Evolutionary conservation across 2,329 filamentous ascomycete species (phyloP).

Genomic region (Paraphaeosphaeria minitans): DNA sequence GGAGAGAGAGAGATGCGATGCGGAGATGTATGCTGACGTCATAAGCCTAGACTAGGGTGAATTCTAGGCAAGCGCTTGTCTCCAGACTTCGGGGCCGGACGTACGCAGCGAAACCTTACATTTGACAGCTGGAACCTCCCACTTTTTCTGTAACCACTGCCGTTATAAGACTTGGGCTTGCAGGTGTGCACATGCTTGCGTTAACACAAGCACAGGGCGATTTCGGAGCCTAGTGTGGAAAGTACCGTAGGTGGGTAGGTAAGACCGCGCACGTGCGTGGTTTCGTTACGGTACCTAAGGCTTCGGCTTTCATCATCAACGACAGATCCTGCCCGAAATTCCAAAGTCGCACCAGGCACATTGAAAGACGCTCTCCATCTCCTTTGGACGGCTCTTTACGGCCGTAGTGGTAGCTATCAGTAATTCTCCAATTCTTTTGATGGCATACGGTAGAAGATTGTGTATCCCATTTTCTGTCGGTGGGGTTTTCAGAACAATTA

Average conservation of each 20-base stretch:
- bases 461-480: too few relatives aligned
- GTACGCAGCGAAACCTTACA: too few relatives aligned
- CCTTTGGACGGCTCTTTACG: slow-evolving; percentile 26
- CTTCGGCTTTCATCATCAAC: slow-evolving; percentile 38
- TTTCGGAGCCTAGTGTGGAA: too few relatives aligned
- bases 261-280: too few relatives aligned
- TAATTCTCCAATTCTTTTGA: slow-evolving; percentile 11
- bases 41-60: not conserved
- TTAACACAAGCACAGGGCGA: too few relatives aligned
- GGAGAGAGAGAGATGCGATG: not conserved
- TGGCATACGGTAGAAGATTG: too few relatives aligned
- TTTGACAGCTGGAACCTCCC: not conserved
- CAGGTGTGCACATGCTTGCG: too few relatives aligned
- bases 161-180: too few relatives aligned
- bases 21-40: slow-evolving; percentile 1
- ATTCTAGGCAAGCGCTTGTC: not conserved
- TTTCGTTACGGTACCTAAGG: too few relatives aligned
- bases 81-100: not conserved
- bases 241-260: too few relatives aligned
- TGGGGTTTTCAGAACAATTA: too few relatives aligned
- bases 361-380: slow-evolving; percentile 9
- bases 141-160: too few relatives aligned
- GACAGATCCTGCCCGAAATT: slow-evolving; percentile 42
- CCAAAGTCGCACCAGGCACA: slow-evolving; percentile 16
- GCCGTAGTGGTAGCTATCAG: not conserved